Conservation (phyloP, 768 basidiomycete genomes). For the Psilocybe cubensis region DNA sequence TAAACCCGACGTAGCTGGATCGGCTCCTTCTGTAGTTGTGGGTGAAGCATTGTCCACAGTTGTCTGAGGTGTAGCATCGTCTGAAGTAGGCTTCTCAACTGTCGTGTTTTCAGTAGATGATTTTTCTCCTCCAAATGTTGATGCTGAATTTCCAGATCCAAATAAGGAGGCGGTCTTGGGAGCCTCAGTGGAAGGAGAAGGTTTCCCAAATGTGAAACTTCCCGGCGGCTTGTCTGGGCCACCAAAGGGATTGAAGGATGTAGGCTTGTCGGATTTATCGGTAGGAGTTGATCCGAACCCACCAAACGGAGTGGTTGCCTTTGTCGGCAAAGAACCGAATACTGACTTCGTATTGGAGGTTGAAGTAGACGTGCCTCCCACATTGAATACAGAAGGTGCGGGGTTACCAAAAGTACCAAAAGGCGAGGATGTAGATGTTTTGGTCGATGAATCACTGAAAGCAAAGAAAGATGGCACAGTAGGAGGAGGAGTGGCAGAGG, state of each 20-base stretch:
- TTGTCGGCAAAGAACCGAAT: constrained; percentile 6
- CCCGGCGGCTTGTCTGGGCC: constrained; percentile 5
- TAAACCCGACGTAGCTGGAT: constrained; percentile 18
- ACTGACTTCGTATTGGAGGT: not conserved
- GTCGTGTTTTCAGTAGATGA: constrained; percentile 3
- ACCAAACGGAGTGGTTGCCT: not conserved
- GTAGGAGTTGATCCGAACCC: constrained; percentile 5
- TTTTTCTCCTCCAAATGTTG: not conserved
- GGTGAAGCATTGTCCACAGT: constrained; percentile 17
- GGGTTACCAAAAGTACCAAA: constrained; percentile 13
- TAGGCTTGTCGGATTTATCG: constrained; percentile 5
- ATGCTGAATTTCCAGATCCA: constrained; percentile 15
- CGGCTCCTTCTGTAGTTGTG: constrained; percentile 20
- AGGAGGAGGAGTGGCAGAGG: constrained; percentile 3
- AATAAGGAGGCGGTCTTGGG: constrained; percentile 12
- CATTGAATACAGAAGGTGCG: constrained; percentile 12
- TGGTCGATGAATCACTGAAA: constrained; percentile 7
- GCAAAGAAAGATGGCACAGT: constrained; percentile 5
- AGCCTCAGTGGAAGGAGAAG: not conserved
- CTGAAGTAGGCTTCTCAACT: constrained; percentile 10
- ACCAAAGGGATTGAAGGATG: constrained; percentile 10
- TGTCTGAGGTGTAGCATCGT: constrained; percentile 16
- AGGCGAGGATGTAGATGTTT: constrained; percentile 9
- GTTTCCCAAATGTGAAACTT: not conserved
- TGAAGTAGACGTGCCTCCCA: constrained; percentile 3